These are phyloP conservation scores for Xanthoconium purpureum DNA, from an alignment of 768 basidiomycete species.

Conservation along the genomic window DNA sequence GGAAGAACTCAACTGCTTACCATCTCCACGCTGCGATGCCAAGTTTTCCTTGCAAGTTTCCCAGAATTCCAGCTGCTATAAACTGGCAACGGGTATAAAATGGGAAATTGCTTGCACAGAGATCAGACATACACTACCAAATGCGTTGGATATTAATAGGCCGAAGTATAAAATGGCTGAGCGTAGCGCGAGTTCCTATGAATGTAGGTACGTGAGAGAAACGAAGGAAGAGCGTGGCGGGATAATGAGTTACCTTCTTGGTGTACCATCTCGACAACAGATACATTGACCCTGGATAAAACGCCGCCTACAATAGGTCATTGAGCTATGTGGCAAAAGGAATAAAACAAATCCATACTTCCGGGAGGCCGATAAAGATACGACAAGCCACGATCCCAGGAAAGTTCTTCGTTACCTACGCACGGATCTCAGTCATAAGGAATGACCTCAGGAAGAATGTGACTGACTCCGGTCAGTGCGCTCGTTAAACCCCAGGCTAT, in stretches of 20 bases:
- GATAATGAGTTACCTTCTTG: slow-evolving; percentile 27
- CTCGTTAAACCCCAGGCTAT: slow-evolving; percentile 63
- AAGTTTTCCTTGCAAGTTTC: slow-evolving; percentile 61
- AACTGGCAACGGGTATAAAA: slow-evolving; percentile 35
- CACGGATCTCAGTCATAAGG: not conserved
- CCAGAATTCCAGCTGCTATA: slow-evolving; percentile 75
- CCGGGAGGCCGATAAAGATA: slow-evolving; percentile 62
- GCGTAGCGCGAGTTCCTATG: slow-evolving; percentile 60
- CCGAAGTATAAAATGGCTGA: slow-evolving; percentile 60
- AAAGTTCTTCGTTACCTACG: slow-evolving; percentile 52
- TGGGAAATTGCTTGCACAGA: not conserved
- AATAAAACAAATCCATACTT: slow-evolving; percentile 29
- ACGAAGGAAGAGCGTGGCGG: no score
- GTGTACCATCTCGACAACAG: slow-evolving; percentile 55
- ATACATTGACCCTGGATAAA: slow-evolving; percentile 57
- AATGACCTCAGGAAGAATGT: not conserved
- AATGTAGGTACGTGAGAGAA: not conserved
- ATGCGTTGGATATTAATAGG: slow-evolving; percentile 62
- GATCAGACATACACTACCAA: slow-evolving; percentile 51
- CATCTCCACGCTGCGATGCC: slow-evolving; percentile 73
- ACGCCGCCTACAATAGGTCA: slow-evolving; percentile 43
- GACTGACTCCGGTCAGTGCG: slow-evolving; percentile 54
- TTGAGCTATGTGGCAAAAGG: not conserved
- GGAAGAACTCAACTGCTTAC: slow-evolving; percentile 30
- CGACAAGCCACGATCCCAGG: slow-evolving; percentile 54